Evolutionary conservation across 108 stramenopile genomes (phyloP).

Genomic region (Craspedostauros australis): DNA sequence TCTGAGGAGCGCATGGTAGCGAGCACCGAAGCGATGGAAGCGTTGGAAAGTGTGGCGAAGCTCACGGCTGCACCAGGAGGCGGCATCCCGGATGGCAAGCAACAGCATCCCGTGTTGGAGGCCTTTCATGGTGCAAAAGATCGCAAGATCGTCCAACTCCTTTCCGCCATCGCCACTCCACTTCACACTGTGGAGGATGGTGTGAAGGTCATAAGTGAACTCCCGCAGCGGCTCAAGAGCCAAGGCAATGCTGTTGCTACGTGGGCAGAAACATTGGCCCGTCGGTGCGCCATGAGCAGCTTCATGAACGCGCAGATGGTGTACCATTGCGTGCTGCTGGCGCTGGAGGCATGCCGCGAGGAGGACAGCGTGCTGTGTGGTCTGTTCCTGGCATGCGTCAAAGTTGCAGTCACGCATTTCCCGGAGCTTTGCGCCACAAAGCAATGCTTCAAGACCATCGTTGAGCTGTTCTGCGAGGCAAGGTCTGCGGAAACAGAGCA

Average conservation of each 20-base stretch:
- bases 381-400: conserved; percentile 48
- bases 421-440: conserved; percentile 41
- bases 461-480: conserved; percentile 44
- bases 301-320: conserved; percentile 59
- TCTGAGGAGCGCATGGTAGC: conserved; percentile 55
- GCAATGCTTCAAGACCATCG: conserved; percentile 47
- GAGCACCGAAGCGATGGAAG: conserved; percentile 67
- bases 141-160: conserved; percentile 75
- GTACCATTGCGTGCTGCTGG: conserved; percentile 63
- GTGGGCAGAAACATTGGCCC: conserved; percentile 57
- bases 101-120: conserved; percentile 42
- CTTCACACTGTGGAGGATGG: conserved; percentile 59
- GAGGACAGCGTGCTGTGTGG: conserved; percentile 46
- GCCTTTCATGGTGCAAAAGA: conserved; percentile 68
- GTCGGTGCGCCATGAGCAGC: conserved; percentile 70
- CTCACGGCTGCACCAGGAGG: conserved; percentile 19
- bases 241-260: conserved; percentile 39
- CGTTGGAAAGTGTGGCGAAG: conserved; percentile 45
- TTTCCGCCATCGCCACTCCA: conserved; percentile 60
- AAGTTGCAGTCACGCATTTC: conserved; percentile 41
- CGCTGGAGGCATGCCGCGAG: conserved; percentile 61
- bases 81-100: conserved; percentile 18
- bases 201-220: conserved; percentile 64
- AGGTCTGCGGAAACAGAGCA: conserved; percentile 5
- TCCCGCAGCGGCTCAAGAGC: conserved; percentile 70